phyloP scores from a whole-genome alignment of 2,329 filamentous ascomycete species.

The Epichloe hybrida region DNA sequence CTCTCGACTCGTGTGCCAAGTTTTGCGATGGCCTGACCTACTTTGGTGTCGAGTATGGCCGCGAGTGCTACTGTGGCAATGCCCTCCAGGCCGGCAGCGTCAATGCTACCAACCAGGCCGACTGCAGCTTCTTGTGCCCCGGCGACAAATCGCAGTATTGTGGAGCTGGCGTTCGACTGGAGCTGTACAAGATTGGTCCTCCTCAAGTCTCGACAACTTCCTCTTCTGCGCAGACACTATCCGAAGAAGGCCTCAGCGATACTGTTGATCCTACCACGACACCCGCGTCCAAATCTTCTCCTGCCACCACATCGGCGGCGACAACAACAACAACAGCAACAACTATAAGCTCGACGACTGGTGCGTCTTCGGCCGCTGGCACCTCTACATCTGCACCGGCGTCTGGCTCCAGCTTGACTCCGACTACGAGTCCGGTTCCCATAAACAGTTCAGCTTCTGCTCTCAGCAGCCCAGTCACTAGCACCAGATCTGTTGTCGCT shows the following conservation, averaged over 20 bases:
- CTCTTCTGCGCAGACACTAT: not conserved
- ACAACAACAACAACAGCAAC: not conserved
- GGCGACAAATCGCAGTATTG: conserved; percentile 20
- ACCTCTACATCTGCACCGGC: not conserved
- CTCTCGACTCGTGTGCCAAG: conserved; percentile 19
- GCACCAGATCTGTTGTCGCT: no score
- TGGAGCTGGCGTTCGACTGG: conserved; percentile 18
- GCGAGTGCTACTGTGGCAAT: conserved; percentile 25
- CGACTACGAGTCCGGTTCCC: not conserved
- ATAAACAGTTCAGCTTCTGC: no score
- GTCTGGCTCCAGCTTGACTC: not conserved
- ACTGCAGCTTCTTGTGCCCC: conserved; percentile 22
- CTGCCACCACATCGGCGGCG: not conserved
- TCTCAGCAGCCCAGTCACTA: no score
- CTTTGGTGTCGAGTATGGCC: conserved; percentile 24
- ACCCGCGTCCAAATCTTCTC: not conserved
- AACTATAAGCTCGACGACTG: conserved; percentile 1
- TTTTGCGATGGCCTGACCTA: conserved; percentile 21
- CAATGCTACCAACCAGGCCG: conserved; percentile 15
- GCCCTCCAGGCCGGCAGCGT: conserved; percentile 15
- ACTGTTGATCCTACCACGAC: not conserved
- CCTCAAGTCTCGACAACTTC: conserved; percentile 7
- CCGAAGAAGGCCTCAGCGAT: not conserved
- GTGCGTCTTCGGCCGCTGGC: not conserved
- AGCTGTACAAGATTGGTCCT: conserved; percentile 20